phyloP scores from a whole-genome alignment of 306 rosid species.

The Ziziphus jujuba region DNA sequence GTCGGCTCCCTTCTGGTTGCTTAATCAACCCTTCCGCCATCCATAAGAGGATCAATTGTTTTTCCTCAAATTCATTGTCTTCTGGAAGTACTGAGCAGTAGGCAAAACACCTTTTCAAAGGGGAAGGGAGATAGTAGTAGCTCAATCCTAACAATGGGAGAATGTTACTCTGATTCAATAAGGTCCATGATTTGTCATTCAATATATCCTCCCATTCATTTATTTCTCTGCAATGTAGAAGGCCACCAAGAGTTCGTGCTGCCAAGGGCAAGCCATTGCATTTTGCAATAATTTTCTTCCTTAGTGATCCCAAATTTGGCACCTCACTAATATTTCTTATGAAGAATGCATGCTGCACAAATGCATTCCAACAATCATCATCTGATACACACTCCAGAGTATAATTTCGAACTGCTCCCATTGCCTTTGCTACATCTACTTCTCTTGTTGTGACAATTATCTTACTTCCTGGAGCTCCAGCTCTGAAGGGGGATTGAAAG shows the following conservation, averaged over 20 bases:
- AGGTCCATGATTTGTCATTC: conserved; percentile 18
- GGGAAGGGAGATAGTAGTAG: conserved; percentile 23
- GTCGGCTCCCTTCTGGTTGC: too few relatives aligned
- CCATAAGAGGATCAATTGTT: too few relatives aligned
- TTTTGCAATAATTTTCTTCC: conserved; percentile 2
- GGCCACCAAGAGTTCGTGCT: conserved; percentile 17
- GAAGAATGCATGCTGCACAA: conserved; percentile 19
- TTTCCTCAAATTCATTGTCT: conserved; percentile 5
- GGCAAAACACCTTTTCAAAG: conserved; percentile 21
- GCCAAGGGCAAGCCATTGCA: conserved; percentile 38
- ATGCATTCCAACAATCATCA: conserved; percentile 5
- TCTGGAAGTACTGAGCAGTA: conserved; percentile 28
- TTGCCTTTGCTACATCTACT: background rate
- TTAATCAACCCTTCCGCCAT: too few relatives aligned
- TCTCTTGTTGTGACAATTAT: conserved; percentile 28
- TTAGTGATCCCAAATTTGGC: background rate
- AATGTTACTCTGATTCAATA: background rate
- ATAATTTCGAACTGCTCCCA: background rate
- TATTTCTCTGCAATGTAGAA: conserved; percentile 1
- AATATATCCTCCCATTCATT: conserved; percentile 13
- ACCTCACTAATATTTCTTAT: background rate
- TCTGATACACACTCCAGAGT: background rate
- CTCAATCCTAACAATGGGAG: conserved; percentile 25
- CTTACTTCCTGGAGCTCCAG: conserved; percentile 14
- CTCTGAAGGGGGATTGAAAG: background rate